These are phyloP conservation scores for Daldinia sp. DNA, from an alignment of 2,329 filamentous ascomycete species.

Conservation along the genomic window DNA sequence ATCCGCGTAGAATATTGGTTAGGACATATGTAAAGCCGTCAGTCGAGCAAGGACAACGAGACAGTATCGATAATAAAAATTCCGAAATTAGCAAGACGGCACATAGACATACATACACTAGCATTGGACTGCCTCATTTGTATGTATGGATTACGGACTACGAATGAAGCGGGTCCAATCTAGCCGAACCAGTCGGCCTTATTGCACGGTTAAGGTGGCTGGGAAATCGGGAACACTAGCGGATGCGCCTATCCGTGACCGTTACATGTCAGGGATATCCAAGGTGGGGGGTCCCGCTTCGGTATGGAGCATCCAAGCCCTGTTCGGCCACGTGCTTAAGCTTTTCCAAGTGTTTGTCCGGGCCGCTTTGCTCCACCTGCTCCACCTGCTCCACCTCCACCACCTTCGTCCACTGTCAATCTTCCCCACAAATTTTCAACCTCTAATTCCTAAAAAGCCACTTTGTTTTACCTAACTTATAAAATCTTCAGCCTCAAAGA, in stretches of 20 bases:
- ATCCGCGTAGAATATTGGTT: not conserved
- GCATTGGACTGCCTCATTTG: no score
- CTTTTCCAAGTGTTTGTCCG: constrained; percentile 6
- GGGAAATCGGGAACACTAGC: constrained; percentile 21
- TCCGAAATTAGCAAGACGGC: no score
- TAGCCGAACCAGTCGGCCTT: constrained; percentile 23
- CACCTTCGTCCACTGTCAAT: not conserved
- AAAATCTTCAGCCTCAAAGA: constrained; percentile 5
- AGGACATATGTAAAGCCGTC: no score
- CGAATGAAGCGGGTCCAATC: not conserved
- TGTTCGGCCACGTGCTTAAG: constrained; percentile 30
- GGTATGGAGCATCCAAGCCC: constrained; percentile 23
- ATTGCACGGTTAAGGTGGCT: constrained; percentile 15
- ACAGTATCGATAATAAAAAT: no score
- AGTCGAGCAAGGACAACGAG: no score
- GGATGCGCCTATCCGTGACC: constrained; percentile 26
- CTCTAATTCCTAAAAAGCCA: not conserved
- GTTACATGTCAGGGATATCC: constrained; percentile 13
- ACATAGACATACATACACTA: no score
- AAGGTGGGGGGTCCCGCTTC: constrained; percentile 8
- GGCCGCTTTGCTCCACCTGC: constrained; percentile 28
- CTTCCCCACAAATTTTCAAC: constrained; percentile 5
- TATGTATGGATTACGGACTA: no score
- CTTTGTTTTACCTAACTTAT: not conserved
- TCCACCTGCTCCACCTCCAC: no score